Evolutionary conservation across 139 green algal genomes (phyloP), one percentile per base, ranked within the genome.

Genomic region (Picochlorum sp.): DNA sequence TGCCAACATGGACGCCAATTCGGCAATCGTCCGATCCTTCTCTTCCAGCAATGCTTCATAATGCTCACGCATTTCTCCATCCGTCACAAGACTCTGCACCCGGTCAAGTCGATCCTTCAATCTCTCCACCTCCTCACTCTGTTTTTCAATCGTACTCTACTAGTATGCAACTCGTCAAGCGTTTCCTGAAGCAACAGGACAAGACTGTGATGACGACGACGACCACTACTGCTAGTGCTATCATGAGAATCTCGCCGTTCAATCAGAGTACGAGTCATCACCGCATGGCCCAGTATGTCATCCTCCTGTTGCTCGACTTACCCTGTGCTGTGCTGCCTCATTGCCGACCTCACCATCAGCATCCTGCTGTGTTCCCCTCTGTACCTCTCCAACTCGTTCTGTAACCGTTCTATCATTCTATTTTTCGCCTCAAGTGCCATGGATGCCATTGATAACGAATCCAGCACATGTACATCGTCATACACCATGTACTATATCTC

Each of bases 1-100:
- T 38, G 37, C 37, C n/a, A 66, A 4, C 34, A 66, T n/a, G 4
- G 15, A 21, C 14, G 34, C 52, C 7, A 71, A 30, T 56, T 71
- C 45, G 10, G 21, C 23, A 41, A 47, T 47, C 9, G 56, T 58
- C 15, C 37, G 23, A 14, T 62, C 45, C 13, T 57, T 24, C 9
- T 61, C 65, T 47, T n/a, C 51, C 51, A 59, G 14, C 26, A 34
- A 23, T 4, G 10, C 26, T 59, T 59, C 47, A 55, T 26, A 55
- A 55, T 55, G 9, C 47, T 55, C 47, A 0, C 34, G 7, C 7
- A 41, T 11, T 9, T 41, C 7, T 11, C 34, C 34, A 13, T 41
- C 34, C 8, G 8, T 41, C 34, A 13, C 8, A 41, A 41, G 8
- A 9, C 7, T 1, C 34, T 41, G 34, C 34, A 41, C 34, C 34